phyloP scores from a whole-genome alignment of 257 asterid genomes.

The Solanum neorickii region DNA sequence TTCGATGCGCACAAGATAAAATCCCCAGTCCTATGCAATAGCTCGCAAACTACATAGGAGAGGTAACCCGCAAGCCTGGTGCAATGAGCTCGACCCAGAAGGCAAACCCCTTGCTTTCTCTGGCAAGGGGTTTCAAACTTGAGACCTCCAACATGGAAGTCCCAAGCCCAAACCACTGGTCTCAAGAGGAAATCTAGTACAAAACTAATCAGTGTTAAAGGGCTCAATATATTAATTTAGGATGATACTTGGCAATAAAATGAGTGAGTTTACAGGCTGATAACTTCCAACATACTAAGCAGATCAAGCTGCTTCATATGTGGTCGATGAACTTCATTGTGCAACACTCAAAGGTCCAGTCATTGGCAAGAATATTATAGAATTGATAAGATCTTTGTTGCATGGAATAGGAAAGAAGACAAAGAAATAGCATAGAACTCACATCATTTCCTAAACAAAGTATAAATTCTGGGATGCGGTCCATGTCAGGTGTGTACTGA shows the following conservation, averaged over 20 bases:
- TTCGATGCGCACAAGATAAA: too few relatives aligned
- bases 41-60: too few relatives aligned
- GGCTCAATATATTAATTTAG: not conserved
- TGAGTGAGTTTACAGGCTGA: not conserved
- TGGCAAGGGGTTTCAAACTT: too few relatives aligned
- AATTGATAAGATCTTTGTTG: not conserved
- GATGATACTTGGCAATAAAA: not conserved
- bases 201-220: not conserved
- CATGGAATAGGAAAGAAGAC: not conserved
- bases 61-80: too few relatives aligned
- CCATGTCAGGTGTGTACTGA: conserved; percentile 98
- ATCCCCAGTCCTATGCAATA: too few relatives aligned
- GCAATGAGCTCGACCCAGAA: too few relatives aligned
- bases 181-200: not conserved
- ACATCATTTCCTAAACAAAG: conserved; percentile 98
- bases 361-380: not conserved
- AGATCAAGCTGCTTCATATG: not conserved
- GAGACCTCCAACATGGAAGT: too few relatives aligned
- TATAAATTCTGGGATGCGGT: conserved; percentile 82
- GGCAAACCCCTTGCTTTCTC: too few relatives aligned
- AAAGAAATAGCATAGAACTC: conserved; percentile 18
- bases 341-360: not conserved
- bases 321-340: not conserved
- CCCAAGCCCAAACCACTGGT: too few relatives aligned
- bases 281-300: not conserved